These are phyloP conservation scores for Chloris gayana DNA, from an alignment of 176 grass and related monocot species.

Conservation along the genomic window DNA sequence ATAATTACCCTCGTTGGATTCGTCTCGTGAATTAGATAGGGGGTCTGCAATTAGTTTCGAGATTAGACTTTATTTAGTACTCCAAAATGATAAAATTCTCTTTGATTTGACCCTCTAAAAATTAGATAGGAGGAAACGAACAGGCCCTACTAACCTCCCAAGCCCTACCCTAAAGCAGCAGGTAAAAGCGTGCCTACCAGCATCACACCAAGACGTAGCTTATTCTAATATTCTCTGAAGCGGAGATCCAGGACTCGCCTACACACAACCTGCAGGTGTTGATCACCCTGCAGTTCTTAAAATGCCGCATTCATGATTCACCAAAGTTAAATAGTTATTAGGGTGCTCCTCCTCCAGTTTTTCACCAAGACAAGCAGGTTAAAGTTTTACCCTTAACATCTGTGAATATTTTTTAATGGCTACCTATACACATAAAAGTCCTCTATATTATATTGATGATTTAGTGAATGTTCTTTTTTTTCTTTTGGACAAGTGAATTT, in stretches of 20 bases:
- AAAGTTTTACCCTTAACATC: neutral
- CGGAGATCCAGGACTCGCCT: constrained; percentile 7
- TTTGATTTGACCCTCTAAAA: too few species aligned
- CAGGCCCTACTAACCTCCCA: constrained; percentile 36
- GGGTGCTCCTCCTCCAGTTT: constrained; percentile 28
- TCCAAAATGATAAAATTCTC: too few species aligned
- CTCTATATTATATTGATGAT: neutral
- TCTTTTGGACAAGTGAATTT: neutral
- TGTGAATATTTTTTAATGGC: neutral
- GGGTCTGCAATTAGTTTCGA: too few species aligned
- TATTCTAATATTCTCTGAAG: constrained; percentile 13
- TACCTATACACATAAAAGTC: neutral
- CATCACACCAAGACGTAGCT: constrained; percentile 27
- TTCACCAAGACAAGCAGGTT: neutral
- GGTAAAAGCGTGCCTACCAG: constrained; percentile 36
- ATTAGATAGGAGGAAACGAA: too few species aligned
- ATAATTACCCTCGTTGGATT: too few species aligned
- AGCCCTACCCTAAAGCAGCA: constrained; percentile 41
- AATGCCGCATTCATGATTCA: constrained; percentile 3
- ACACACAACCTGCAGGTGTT: constrained; percentile 18
- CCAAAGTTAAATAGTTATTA: neutral
- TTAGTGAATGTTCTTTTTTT: neutral
- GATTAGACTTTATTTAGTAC: too few species aligned
- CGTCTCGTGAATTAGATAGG: too few species aligned
- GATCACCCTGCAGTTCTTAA: neutral